phyloP scores from a whole-genome alignment of 805 yeast species.

The Lachancea sp. region DNA sequence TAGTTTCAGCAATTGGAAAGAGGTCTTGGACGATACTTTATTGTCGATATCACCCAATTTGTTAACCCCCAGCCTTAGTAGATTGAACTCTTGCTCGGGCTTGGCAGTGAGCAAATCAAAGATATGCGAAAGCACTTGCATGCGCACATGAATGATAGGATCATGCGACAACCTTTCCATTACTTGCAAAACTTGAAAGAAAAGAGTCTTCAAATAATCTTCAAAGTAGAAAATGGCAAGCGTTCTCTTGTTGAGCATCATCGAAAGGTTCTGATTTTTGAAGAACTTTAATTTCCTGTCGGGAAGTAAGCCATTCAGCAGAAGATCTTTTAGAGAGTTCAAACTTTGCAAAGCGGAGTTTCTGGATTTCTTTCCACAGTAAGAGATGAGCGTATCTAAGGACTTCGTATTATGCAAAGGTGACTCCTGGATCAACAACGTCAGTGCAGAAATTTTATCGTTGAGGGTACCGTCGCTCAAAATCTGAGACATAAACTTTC shows the following conservation, averaged over 20 bases:
- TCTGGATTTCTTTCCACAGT: constrained; percentile 86
- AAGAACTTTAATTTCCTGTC: constrained; percentile 77
- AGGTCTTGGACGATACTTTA: constrained; percentile 83
- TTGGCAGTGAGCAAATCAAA: constrained; percentile 75
- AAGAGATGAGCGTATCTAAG: constrained; percentile 65
- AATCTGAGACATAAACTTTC: constrained; percentile 81
- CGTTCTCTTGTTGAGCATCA: constrained; percentile 43
- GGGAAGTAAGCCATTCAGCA: constrained; percentile 76
- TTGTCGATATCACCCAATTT: constrained; percentile 91
- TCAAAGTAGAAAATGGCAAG: constrained; percentile 79
- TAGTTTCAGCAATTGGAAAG: constrained; percentile 68
- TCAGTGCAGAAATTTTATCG: constrained; percentile 92
- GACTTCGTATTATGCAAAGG: constrained; percentile 86
- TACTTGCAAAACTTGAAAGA: constrained; percentile 67
- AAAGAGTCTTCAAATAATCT: constrained; percentile 74
- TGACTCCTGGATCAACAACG: constrained; percentile 88
- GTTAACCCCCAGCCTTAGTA: constrained; percentile 82
- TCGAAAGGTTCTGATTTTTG: constrained; percentile 57
- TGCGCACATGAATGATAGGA: constrained; percentile 80
- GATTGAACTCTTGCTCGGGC: constrained; percentile 95
- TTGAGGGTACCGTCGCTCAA: constrained; percentile 86
- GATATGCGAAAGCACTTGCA: constrained; percentile 66
- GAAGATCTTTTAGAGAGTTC: constrained; percentile 82
- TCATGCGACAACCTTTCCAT: constrained; percentile 84
- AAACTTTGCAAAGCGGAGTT: constrained; percentile 89